Base-by-base conservation (phyloP, 1,284 basidiomycete species). In the Malassezia obtusa region DNA sequence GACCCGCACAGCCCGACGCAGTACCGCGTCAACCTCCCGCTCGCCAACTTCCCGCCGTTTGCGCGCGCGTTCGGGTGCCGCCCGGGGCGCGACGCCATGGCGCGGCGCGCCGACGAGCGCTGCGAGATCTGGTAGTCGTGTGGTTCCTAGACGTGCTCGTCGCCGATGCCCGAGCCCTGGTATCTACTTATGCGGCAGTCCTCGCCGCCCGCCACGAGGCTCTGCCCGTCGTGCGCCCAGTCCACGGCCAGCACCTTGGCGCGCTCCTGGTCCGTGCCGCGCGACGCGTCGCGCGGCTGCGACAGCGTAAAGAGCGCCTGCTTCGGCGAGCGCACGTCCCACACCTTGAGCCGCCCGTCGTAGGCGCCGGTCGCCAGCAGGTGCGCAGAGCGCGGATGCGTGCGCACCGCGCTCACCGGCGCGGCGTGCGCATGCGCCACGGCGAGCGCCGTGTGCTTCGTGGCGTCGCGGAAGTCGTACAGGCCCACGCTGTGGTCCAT, bases 1-100 rank as follows among this genome's bases (percentile, higher is more conserved):
- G 70, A 73, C 46, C 65, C 67, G 25, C 70, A 73, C 61, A 67
- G 67, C 32, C 68, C 70, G 8, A 68, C 64, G 30, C 64, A 62
- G 54, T 71, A 57, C 59, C 52, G 71, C 5, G 63, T 70, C 30
- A 68, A 64, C 26, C 67, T 61, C 6, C 59, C 65, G 10, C 47
- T 73, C 12, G 53, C 53, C 47, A 71, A 73, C 58, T 58, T 50
- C 45, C 57, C 58, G 25, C 58, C 66, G 36, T 73, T 71, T 51
- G 62, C 60, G 14, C 50, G 62, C 36, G 71, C 65, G 8, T 73
- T 67, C 41, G 63, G 62, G 9, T 73, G 71, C 64, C 59, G 57
- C 22, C 38, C 63, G 11, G 70, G 67, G 21, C 33, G 31, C 12
- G 65, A 70, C 52, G 53, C 33, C 48, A 73, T 71, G 71, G 63